Base-by-base conservation (phyloP, 768 basidiomycete genomes). In the Macrocybe gigantea region DNA sequence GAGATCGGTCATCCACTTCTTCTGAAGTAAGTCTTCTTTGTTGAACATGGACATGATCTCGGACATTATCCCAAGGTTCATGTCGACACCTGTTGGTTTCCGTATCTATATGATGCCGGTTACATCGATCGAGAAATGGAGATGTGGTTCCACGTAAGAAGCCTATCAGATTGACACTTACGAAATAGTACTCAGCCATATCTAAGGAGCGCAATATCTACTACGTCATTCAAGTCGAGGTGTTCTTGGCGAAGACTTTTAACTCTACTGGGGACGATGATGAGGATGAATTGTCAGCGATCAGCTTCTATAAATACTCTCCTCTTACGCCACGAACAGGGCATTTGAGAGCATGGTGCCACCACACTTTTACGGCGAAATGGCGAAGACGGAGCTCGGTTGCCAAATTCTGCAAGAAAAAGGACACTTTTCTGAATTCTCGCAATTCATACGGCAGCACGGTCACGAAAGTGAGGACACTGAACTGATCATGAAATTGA, bases 91-190 rank as follows among this genome's bases (percentile, higher is more conserved):
- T 0, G 82, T 88, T 53, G 96, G 96, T 2, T 98, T 98, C 63
- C 78, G 83, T 98, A 94, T 64, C 75, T 99, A 4, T 88, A 88
- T 57, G 87, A 91, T 55, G 85, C 90, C 10, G 86, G 87, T 3
- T 97, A 97, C 59, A 94, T 99, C 49, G 87, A 93, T 57, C 78
- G 88, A 40, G 93, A 97, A 64, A 89, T 99, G 79, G 93, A 98
- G 53, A 79, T 82, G 54, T 99, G 96, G 96, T 91, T 95, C 59
- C 83, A 92, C 62, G 95, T 94, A 59, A 57, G 86, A 9, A 10
- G 7, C 22, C 22, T 30, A 30, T 22, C 15, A 13, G 1, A 22
- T 10, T 32, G 10, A 13, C 41, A 40, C 15, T 30, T 34, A n/a
- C 39, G 5, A 6, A 38, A 31, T 15, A 13, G n/a, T 13, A 31